Conservation (phyloP, 331 rosid genomes). For the Saraca asoca region DNA sequence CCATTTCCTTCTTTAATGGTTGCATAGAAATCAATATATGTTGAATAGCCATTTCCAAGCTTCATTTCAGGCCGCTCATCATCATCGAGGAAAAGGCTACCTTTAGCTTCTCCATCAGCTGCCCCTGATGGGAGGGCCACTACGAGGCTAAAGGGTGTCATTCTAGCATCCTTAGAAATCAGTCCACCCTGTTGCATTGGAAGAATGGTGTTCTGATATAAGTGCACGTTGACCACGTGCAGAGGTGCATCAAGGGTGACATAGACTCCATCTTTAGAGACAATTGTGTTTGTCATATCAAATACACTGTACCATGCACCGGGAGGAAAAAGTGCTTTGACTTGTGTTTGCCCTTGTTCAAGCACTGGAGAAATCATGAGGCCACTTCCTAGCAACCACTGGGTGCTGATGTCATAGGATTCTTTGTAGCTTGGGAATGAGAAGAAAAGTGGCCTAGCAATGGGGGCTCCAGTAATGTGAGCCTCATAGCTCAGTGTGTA, state of each 20-base stretch:
- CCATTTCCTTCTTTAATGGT: conserved; percentile 53
- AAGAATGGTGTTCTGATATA: conserved; percentile 72
- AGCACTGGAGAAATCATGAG: conserved; percentile 79
- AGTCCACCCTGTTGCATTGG: conserved; percentile 90
- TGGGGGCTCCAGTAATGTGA: no score
- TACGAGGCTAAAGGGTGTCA: no score
- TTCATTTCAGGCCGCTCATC: conserved; percentile 80
- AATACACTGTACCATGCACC: conserved; percentile 83
- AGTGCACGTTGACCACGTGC: conserved; percentile 76
- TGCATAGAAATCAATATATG: conserved; percentile 67
- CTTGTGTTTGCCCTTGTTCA: conserved; percentile 67
- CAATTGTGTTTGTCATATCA: conserved; percentile 52
- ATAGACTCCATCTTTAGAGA: conserved; percentile 52
- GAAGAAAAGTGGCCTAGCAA: no score
- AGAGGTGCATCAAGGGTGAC: conserved; percentile 86
- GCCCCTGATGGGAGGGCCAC: conserved; percentile 67
- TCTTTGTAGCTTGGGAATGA: conserved; percentile 68
- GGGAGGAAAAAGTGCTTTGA: conserved; percentile 85
- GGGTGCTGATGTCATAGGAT: conserved; percentile 76
- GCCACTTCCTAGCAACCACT: conserved; percentile 74
- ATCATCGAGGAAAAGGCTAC: conserved; percentile 76
- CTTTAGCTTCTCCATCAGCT: conserved; percentile 63
- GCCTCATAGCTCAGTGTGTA: no score
- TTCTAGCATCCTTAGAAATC: conserved; percentile 75
- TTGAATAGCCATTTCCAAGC: conserved; percentile 71